Evolutionary conservation across 1,284 basidiomycete species (phyloP), one percentile per base, ranked within the genome.

Genomic region (Anthracocystis walkeri): DNA sequence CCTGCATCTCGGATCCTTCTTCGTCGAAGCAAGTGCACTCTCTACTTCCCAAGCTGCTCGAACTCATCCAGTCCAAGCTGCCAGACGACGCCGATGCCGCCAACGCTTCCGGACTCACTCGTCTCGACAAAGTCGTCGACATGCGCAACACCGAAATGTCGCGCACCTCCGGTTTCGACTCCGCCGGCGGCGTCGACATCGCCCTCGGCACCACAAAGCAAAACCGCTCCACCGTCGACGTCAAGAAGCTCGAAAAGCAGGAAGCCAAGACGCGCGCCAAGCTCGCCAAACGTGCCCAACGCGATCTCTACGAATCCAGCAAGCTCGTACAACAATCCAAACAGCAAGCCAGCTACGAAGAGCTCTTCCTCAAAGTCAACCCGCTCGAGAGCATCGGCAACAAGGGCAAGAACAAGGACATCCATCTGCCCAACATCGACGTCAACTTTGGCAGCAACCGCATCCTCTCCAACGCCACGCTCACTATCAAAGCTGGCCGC

Each of bases 281-380:
- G 87, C 94, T 97, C 76, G 95, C 97, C 87, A 99, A 99, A 87
- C 90, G 95, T 49, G 90, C 93, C 10, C 90, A 84, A 74, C 79
- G 81, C 42, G 93, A 94, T 87, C 88, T 97, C 44, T 99, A 97
- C 86, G 95, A 98, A 86, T 95, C 95, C 18, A 95, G 93, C 23
- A 98, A 97, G 86, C 88, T 99, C 35, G 89, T 99, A 65, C 94
- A 97, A 84, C 92, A 94, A 81, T 91, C 93, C 86, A 91, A 92
- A 85, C 94, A 95, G 88, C 94, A 95, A 88, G 74, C 96, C 91
- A 91, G 91, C 27, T 98, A 98, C 87, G 95, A 98, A 85, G 96
- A 98, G 85, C 92, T 98, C 91, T 99, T 96, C 87, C 93, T 99
- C 92, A 93, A 96, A 88, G 95, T 99, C 87, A 99, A 99, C 87